Evolutionary conservation across 768 basidiomycete genomes (phyloP), one percentile per base, ranked within the genome.

Genomic region (Scleroderma citrinum): DNA sequence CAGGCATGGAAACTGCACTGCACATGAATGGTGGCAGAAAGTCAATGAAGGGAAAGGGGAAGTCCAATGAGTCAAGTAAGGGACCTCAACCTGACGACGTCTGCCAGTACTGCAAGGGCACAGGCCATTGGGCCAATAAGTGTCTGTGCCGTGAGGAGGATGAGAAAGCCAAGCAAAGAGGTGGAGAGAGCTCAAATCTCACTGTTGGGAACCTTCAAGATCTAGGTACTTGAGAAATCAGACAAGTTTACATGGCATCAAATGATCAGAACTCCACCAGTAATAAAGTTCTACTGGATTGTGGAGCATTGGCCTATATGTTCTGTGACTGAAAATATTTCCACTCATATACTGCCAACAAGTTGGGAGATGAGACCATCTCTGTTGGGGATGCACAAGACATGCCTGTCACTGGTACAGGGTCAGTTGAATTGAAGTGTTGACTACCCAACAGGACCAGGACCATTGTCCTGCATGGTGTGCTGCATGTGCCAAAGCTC

Each of bases 321-420:
- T 78, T 69, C 77, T 42, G 57, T 57, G 50, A 45, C 44, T 17
- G 56, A 59, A 7, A 50, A 58, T 7, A 56, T 58, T 24, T 45
- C 35, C 17, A 10, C 30, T 45, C 31, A n/a, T 45, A 20, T 12
- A 45, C 17, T 32, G 30, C 44, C 30, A 29, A 23, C 3, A 47
- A 46, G n/a, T n/a, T n/a, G 20, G 35, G 20, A n/a, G 14, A 41
- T n/a, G 38, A 48, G n/a, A 38, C 47, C 30, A 47, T 59, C 3
- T 51, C 56, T 40, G 53, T 59, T 16, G 58, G 59, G 16, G 56
- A 57, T 46, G 34, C 21, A 32, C 23, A 45, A 36, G 17, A 49
- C 31, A 36, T 12, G 42, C 44, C 31, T 19, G 42, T 30, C 40
- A 19, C 44, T 3, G 45, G 50, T 4, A 49, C 56, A 48, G 56